Evolutionary conservation across 1,284 basidiomycete genomes (phyloP).

Genomic region (Ceratobasidium sp.): DNA sequence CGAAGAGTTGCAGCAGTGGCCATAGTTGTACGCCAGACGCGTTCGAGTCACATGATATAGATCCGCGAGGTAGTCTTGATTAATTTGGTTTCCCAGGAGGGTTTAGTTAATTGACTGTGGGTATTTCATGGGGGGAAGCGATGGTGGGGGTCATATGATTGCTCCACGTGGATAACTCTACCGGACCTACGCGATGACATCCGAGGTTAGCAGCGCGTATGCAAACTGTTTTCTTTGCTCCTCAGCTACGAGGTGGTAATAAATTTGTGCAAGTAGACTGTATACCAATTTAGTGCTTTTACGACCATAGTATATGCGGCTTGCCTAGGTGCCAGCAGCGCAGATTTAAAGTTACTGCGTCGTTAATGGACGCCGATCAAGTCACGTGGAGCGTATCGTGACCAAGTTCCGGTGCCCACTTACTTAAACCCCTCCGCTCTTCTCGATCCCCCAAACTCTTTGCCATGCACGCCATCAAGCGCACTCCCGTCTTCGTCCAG

Average conservation of each 20-base stretch:
- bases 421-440: constrained; percentile 3
- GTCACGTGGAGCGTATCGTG: not conserved
- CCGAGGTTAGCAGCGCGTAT: not conserved
- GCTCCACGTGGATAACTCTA: constrained; percentile 9
- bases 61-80: not conserved
- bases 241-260: not conserved
- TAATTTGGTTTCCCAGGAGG: not conserved
- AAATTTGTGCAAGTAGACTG: not conserved
- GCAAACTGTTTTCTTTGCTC: not conserved
- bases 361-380: not conserved
- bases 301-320: not conserved
- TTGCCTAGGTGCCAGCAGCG: too few species aligned
- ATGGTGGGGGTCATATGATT: constrained; percentile 38
- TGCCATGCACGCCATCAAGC: constrained; percentile 20
- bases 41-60: not conserved
- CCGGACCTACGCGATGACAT: constrained; percentile 14
- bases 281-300: not conserved
- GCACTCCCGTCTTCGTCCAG: constrained; percentile 13
- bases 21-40: too few species aligned
- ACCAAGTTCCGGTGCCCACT: not conserved
- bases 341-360: not conserved
- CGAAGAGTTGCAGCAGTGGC: too few species aligned
- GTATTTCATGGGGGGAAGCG: not conserved
- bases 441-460: not conserved
- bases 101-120: not conserved